Evolutionary conservation across 208 protist genomes (phyloP).

Genomic region (Crithidia mellificae): DNA sequence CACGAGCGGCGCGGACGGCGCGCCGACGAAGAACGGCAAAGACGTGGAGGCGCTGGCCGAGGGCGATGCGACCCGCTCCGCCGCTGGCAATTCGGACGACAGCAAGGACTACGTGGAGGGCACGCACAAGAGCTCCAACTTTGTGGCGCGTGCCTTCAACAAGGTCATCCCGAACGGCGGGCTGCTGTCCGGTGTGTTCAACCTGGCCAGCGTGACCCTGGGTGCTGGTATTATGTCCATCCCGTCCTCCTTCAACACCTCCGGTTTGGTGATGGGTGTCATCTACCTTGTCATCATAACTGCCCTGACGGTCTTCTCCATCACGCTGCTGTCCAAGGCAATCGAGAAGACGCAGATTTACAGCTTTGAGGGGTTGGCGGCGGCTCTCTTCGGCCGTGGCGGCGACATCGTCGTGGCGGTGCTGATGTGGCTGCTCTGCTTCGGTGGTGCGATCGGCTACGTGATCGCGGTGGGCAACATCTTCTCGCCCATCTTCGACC

Average conservation of each 20-base stretch:
- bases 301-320: conserved; percentile 55
- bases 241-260: conserved; percentile 55
- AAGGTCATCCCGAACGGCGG: conserved; percentile 68
- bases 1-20: too few relatives aligned
- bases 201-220: conserved; percentile 66
- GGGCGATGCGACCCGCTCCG: too few relatives aligned
- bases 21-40: too few relatives aligned
- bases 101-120: too few relatives aligned
- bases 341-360: conserved; percentile 45
- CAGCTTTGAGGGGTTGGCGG: conserved; percentile 58
- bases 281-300: conserved; percentile 38
- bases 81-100: too few relatives aligned
- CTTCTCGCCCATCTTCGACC: conserved; percentile 38
- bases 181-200: conserved; percentile 48
- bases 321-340: conserved; percentile 53
- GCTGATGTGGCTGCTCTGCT: conserved; percentile 68
- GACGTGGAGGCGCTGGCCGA: too few relatives aligned
- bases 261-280: conserved; percentile 44
- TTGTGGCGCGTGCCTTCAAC: too few relatives aligned
- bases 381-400: conserved; percentile 38
- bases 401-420: conserved; percentile 49
- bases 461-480: conserved; percentile 58
- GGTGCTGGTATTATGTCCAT: conserved; percentile 67
- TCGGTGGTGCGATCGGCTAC: conserved; percentile 61
- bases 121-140: too few relatives aligned